phyloP scores from a whole-genome alignment of 768 basidiomycete genomes.

The Hericium erinaceus region DNA sequence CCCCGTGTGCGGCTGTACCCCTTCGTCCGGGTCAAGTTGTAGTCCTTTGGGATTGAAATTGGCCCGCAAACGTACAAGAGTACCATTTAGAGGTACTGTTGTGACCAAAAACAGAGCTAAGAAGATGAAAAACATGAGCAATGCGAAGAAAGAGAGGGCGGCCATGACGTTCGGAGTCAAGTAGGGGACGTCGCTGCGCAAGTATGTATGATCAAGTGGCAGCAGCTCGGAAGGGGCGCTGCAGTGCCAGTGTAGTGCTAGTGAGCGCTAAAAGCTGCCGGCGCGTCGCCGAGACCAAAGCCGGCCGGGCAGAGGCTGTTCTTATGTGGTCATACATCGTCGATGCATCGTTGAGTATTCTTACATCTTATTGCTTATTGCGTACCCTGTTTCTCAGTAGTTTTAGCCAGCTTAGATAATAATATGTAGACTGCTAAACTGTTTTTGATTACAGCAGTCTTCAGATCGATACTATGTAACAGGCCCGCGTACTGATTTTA shows the following conservation, averaged over 20 bases:
- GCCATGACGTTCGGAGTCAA: neutral
- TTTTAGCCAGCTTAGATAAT: too few species aligned
- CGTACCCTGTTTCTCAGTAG: too few species aligned
- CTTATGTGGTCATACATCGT: too few species aligned
- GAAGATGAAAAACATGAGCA: conserved; percentile 39
- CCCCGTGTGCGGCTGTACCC: conserved; percentile 60
- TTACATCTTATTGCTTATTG: too few species aligned
- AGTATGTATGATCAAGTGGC: neutral
- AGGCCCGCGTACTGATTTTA: too few species aligned
- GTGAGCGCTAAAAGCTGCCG: neutral
- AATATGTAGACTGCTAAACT: too few species aligned
- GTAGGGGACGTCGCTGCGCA: neutral
- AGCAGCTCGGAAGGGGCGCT: neutral
- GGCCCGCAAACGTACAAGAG: conserved; percentile 68
- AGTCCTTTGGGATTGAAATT: conserved; percentile 84
- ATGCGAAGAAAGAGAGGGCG: conserved; percentile 7
- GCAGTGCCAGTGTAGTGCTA: neutral
- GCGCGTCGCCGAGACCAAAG: neutral
- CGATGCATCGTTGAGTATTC: too few species aligned
- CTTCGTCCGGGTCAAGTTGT: conserved; percentile 69
- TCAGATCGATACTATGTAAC: too few species aligned
- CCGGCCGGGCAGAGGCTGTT: too few species aligned
- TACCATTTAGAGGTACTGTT: conserved; percentile 38
- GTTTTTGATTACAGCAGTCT: too few species aligned
- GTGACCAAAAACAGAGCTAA: conserved; percentile 53